Evolutionary conservation across 192 early-diverging fungal genomes (phyloP), one percentile per base, ranked within the genome.

Genomic region (Gonapodya prolifera): DNA sequence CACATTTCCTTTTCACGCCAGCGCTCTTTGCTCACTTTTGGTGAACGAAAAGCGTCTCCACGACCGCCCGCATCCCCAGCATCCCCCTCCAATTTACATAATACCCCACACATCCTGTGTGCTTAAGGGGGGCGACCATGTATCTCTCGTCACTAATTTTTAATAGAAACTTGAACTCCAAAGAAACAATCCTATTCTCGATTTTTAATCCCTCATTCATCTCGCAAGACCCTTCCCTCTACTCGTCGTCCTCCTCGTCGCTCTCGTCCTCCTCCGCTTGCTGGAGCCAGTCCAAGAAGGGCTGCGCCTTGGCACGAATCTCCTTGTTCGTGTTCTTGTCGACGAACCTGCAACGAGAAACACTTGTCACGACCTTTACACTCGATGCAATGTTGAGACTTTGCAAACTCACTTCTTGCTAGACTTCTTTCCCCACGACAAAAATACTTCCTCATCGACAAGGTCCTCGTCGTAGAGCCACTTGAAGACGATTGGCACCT

Each of bases 281-380:
- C 34, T 87, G 85, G 1, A 98, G 86, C 97, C 96, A 98, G 75
- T 90, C 85, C 69, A 97, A 83, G 83, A 99, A 99, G 35, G 94
- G 92, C 81, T 87, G 88, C 23, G 96, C 94, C 69, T 91, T 90
- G 76, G 92, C 90, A 75, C 91, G 89, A 79, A 98, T 91, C 73
- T 89, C 87, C 85, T 94, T 93, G 83, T 87, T 88, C 31, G 87
- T 85, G 2, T 92, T 91, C 81, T 89, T 87, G 34, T 94, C 91
- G 35, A 98, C 45, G 45, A 61, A 61, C 31, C 71, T 73, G 71
- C 2, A 32, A 32, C 71, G 8, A 8, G 8, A 32, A 73, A 73
- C 18, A 18, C 29, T 32, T 30, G 71, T 32, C 8, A 8, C 2
- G 28, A 32, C 18, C 2, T 32, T 18, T n/a, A 73, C 8, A 30